Conservation (phyloP, 179 eudicot species). For the Pouteria campechiana region DNA sequence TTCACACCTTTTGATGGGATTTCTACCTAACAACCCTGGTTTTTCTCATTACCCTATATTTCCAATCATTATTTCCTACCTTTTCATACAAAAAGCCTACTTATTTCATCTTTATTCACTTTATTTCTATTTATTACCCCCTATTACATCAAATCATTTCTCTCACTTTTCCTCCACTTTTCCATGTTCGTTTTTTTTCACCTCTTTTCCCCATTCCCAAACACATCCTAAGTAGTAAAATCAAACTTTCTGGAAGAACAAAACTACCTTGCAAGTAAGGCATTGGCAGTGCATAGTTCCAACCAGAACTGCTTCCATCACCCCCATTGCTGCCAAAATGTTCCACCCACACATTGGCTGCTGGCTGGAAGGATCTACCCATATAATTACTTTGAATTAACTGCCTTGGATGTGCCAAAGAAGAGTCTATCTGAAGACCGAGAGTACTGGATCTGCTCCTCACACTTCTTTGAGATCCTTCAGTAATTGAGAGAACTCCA, state of each 20-base stretch:
- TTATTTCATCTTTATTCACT: too few relatives aligned
- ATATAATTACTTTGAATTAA: slow-evolving; percentile 44
- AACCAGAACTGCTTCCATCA: slow-evolving; percentile 27
- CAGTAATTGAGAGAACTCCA: slow-evolving; percentile 23
- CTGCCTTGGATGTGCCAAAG: slow-evolving; percentile 30
- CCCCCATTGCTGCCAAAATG: slow-evolving; percentile 30
- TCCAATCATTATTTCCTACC: too few relatives aligned
- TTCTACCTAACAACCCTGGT: too few relatives aligned
- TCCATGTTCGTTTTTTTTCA: too few relatives aligned
- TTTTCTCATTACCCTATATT: too few relatives aligned
- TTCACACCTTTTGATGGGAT: too few relatives aligned
- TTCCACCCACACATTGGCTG: slow-evolving; percentile 52
- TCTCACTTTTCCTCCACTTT: too few relatives aligned
- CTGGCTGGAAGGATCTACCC: slow-evolving; percentile 40
- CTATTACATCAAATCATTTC: too few relatives aligned
- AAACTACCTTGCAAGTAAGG: slow-evolving; percentile 58
- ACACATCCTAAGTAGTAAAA: too few relatives aligned
- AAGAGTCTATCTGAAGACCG: slow-evolving; percentile 32
- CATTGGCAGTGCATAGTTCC: slow-evolving; percentile 47
- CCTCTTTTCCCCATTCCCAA: too few relatives aligned
- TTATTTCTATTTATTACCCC: too few relatives aligned
- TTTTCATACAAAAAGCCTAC: too few relatives aligned
- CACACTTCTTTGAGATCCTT: slow-evolving; percentile 29
- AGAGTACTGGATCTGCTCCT: slow-evolving; percentile 35
- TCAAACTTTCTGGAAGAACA: neutral